Evolutionary conservation across 257 asterid genomes (phyloP).

Genomic region (Capsicum pubescens): DNA sequence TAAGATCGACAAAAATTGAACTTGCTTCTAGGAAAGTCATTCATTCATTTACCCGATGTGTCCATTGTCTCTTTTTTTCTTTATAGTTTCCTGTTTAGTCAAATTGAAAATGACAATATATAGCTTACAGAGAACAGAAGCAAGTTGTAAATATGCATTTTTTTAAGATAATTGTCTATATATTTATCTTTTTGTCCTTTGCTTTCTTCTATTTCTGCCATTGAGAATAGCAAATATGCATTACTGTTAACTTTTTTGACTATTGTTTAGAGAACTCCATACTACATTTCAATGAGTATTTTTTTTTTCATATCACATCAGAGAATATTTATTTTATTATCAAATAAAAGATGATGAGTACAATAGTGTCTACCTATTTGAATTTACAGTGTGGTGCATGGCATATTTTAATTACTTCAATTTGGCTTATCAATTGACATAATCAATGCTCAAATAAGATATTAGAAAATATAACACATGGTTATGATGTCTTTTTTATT

Average conservation of each 20-base stretch:
- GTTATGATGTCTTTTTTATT: background rate
- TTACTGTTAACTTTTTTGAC: background rate
- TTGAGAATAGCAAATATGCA: background rate
- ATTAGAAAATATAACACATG: background rate
- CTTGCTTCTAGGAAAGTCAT: background rate
- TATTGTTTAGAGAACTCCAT: background rate
- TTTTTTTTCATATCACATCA: background rate
- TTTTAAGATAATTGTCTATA: background rate
- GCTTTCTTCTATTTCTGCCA: background rate
- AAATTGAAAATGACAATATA: too few relatives aligned
- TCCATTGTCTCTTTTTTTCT: too few relatives aligned
- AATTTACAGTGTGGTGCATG: constrained; percentile 8
- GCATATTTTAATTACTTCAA: background rate
- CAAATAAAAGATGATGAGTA: background rate
- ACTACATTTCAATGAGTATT: background rate
- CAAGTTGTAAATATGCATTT: too few relatives aligned
- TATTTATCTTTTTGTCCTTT: background rate
- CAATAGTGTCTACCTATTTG: background rate
- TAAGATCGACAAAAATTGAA: background rate
- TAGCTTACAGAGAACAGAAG: too few relatives aligned
- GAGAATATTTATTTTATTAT: background rate
- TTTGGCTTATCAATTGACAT: background rate
- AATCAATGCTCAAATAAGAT: background rate
- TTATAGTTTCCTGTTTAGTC: too few relatives aligned
- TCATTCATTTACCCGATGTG: too few relatives aligned